These are phyloP conservation scores for Penicillium longicatenatum DNA, from an alignment of 495 filamentous ascomycete genomes.

Conservation along the genomic window DNA sequence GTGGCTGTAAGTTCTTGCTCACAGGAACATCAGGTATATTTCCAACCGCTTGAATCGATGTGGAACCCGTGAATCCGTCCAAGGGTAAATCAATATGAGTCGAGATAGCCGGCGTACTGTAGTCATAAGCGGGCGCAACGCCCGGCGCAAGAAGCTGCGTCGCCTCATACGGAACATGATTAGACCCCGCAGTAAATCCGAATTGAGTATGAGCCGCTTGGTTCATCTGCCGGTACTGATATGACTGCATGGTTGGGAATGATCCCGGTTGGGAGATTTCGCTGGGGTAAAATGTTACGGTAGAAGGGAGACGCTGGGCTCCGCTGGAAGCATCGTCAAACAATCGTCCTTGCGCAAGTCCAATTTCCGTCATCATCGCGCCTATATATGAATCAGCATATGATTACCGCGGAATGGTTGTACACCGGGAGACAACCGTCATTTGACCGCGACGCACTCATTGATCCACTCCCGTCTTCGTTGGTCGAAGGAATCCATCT, in stretches of 20 bases:
- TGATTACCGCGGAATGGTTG: constrained; percentile 3
- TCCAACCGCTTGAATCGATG: constrained; percentile 7
- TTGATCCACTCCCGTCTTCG: constrained; percentile 34
- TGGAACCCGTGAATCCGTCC: constrained; percentile 3
- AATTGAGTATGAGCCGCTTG: constrained; percentile 1
- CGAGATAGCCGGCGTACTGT: constrained; percentile 12
- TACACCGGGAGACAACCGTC: neutral
- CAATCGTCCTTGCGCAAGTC: constrained; percentile 36
- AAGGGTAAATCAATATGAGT: constrained; percentile 9
- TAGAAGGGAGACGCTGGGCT: constrained; percentile 21
- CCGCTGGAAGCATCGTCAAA: constrained; percentile 33
- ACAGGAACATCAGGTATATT: constrained; percentile 11
- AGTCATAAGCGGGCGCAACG: constrained; percentile 10
- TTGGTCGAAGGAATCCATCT: constrained; percentile 38
- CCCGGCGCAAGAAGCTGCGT: constrained; percentile 13
- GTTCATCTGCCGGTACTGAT: constrained; percentile 4
- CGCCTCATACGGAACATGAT: constrained; percentile 2
- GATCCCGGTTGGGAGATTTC: constrained; percentile 23
- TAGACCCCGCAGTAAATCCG: neutral
- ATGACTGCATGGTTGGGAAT: constrained; percentile 17
- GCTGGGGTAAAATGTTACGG: constrained; percentile 15
- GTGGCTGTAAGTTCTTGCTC: constrained; percentile 22
- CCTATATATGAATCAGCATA: constrained; percentile 21
- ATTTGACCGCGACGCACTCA: constrained; percentile 29
- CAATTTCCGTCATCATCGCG: constrained; percentile 44